These are phyloP conservation scores for Eucalyptus cloeziana DNA, from an alignment of 345 rosid species.

Conservation along the genomic window DNA sequence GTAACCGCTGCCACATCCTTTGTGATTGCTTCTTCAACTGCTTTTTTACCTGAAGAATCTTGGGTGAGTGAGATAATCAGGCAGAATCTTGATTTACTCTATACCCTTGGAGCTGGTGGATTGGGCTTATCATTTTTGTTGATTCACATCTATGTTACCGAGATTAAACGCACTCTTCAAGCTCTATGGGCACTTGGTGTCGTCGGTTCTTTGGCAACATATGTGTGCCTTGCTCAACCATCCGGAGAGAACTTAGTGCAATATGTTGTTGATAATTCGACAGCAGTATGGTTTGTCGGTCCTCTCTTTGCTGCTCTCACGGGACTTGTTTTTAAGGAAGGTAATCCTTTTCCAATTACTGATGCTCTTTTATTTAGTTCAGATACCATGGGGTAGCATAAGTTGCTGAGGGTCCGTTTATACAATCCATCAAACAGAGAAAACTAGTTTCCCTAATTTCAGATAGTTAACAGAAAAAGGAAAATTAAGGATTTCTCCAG, in stretches of 20 bases:
- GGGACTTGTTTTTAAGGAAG: constrained; percentile 94
- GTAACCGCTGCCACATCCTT: constrained; percentile 79
- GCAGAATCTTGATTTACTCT: constrained; percentile 61
- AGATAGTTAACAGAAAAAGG: not conserved
- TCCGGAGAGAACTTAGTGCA: constrained; percentile 62
- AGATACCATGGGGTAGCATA: not conserved
- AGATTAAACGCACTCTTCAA: constrained; percentile 91
- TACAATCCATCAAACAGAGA: not conserved
- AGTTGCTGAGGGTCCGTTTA: not conserved
- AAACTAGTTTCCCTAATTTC: not conserved
- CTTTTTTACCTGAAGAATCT: constrained; percentile 48
- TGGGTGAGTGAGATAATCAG: constrained; percentile 27
- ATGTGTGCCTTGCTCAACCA: constrained; percentile 53
- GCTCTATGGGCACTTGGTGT: constrained; percentile 83
- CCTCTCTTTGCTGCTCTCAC: constrained; percentile 88
- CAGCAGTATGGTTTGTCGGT: constrained; percentile 82
- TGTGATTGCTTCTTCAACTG: constrained; percentile 68
- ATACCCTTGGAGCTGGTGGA: constrained; percentile 63
- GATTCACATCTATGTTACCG: constrained; percentile 86
- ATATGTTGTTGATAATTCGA: constrained; percentile 48
- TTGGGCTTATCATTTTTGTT: constrained; percentile 63
- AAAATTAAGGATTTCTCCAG: not conserved
- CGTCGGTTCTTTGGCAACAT: constrained; percentile 56
- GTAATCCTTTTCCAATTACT: constrained; percentile 11
- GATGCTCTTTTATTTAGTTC: not conserved